Evolutionary conservation across 352 stramenopile species (phyloP).

Genomic region (Phytophthora rubi): DNA sequence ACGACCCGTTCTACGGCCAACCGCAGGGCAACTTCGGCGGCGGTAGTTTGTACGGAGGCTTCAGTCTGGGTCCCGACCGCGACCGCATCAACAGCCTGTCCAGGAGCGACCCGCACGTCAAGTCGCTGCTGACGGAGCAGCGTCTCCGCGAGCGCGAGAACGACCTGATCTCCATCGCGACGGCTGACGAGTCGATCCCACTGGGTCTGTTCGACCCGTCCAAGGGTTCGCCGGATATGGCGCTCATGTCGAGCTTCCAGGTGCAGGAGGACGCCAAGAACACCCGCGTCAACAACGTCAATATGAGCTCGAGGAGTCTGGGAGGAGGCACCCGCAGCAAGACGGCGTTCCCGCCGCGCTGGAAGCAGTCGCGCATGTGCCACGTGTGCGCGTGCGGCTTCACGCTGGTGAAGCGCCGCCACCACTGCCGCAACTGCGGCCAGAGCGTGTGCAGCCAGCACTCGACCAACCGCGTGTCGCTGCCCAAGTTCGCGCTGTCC

Average conservation of each 20-base stretch:
- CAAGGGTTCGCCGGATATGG: constrained; percentile 34
- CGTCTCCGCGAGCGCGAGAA: constrained; percentile 69
- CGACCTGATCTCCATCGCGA: constrained; percentile 63
- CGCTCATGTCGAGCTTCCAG: constrained; percentile 32
- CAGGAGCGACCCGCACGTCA: constrained; percentile 49
- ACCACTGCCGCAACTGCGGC: constrained; percentile 85
- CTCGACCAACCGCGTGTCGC: constrained; percentile 79
- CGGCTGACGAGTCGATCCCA: constrained; percentile 54
- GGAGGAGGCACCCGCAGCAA: constrained; percentile 42
- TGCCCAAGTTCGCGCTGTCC: constrained; percentile 74
- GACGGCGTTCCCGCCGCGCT: constrained; percentile 71
- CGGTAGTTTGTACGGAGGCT: constrained; percentile 33
- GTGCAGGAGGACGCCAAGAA: constrained; percentile 35
- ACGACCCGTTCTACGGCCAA: constrained; percentile 37
- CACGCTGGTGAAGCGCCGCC: constrained; percentile 74
- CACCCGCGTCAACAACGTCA: constrained; percentile 21
- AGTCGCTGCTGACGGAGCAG: constrained; percentile 68
- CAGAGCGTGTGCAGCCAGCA: constrained; percentile 77
- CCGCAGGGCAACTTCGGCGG: constrained; percentile 26
- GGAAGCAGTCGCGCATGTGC: constrained; percentile 77
- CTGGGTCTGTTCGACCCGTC: constrained; percentile 41
- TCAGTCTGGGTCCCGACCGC: constrained; percentile 13
- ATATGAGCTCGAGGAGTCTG: constrained; percentile 31
- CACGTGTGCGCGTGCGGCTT: constrained; percentile 71
- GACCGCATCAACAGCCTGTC: constrained; percentile 26